These are phyloP conservation scores for Neurospora sp. DNA, from an alignment of 495 filamentous ascomycete species.

Conservation along the genomic window DNA sequence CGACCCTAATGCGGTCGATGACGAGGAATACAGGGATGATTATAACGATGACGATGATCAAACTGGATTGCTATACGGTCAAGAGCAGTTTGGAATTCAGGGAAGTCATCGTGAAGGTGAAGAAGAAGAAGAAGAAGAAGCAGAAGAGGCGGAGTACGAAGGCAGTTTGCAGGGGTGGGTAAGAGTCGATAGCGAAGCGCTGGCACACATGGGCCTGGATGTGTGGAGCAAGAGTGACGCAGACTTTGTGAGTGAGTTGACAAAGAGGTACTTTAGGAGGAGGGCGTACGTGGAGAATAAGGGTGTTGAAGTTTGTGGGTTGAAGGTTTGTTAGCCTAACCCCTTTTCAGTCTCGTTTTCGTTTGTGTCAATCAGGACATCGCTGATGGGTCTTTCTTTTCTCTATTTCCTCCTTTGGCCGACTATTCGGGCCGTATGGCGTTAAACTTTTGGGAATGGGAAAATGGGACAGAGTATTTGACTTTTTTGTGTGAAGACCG, in stretches of 20 bases:
- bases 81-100: not conserved
- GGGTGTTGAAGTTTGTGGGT: slow-evolving; percentile 70
- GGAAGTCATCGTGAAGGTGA: not conserved
- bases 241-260: slow-evolving; percentile 58
- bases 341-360: not conserved
- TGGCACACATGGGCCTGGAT: slow-evolving; percentile 75
- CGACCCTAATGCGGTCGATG: slow-evolving; percentile 12
- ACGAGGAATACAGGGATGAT: slow-evolving; percentile 2
- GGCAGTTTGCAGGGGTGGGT: slow-evolving; percentile 32
- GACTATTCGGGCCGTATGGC: not conserved
- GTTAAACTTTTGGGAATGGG: not conserved
- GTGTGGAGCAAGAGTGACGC: slow-evolving; percentile 74
- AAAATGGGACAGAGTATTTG: not conserved
- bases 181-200: slow-evolving; percentile 55
- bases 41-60: slow-evolving; percentile 17
- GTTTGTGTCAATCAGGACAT: not conserved
- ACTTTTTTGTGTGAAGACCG: not conserved
- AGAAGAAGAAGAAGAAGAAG: slow-evolving; percentile 20
- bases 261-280: slow-evolving; percentile 61
- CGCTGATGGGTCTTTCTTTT: not conserved
- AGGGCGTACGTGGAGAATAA: slow-evolving; percentile 59
- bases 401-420: not conserved
- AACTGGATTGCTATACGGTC: slow-evolving; percentile 11
- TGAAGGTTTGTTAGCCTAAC: slow-evolving; percentile 54
- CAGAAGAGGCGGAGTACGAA: slow-evolving; percentile 20